Evolutionary conservation across 257 asterid species (phyloP).

Genomic region (Haberlea rhodopensis): DNA sequence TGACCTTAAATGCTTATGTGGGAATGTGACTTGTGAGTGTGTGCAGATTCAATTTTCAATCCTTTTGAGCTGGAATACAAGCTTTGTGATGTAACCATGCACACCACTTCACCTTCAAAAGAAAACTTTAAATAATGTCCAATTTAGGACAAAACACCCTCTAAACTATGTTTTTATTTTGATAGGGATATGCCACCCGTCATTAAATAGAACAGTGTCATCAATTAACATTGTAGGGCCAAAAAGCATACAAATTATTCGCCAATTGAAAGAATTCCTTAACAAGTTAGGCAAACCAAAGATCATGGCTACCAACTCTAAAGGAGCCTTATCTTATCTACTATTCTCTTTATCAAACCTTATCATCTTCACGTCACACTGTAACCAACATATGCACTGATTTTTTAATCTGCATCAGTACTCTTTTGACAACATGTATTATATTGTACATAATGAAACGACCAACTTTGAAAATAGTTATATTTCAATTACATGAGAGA

Average conservation of each 20-base stretch:
- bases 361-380: neutral
- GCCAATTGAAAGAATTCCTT: neutral
- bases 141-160: neutral
- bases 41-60: constrained; percentile 2
- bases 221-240: neutral
- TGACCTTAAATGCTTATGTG: neutral
- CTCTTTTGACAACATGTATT: too few species aligned
- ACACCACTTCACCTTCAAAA: neutral
- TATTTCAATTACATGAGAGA: too few species aligned
- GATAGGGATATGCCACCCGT: too few species aligned
- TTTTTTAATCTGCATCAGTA: too few species aligned
- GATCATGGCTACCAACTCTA: neutral
- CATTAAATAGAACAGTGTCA: neutral
- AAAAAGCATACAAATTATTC: too few species aligned
- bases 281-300: neutral
- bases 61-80: constrained; percentile 29
- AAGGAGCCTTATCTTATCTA: neutral
- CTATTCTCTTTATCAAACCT: neutral
- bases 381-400: neutral
- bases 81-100: constrained; percentile 28
- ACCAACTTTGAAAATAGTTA: too few species aligned
- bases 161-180: too few species aligned
- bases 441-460: too few species aligned
- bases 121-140: neutral
- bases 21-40: constrained; percentile 20